Evolutionary conservation across 2,329 filamentous ascomycete genomes (phyloP).

Genomic region (Emergomyces pasteurianus): DNA sequence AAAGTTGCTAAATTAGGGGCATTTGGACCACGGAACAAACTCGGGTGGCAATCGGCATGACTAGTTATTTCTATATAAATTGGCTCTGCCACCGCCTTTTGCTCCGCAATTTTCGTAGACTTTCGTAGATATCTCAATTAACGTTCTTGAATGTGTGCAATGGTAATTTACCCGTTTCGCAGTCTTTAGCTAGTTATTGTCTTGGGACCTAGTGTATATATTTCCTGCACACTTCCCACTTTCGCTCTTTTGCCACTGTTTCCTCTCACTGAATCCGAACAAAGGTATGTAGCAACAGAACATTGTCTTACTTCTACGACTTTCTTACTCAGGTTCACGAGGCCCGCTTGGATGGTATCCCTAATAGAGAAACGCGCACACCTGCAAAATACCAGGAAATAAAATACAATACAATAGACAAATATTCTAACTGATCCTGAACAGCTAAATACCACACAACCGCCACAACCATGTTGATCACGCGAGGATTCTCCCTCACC

Average conservation of each 20-base stretch:
- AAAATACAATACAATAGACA: not conserved
- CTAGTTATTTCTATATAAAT: too few relatives aligned
- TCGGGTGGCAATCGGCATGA: too few relatives aligned
- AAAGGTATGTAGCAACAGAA: not conserved
- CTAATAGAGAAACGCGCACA: not conserved
- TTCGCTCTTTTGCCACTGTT: not conserved
- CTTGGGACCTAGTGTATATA: not conserved
- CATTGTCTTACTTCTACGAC: not conserved
- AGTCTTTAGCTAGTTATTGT: too few relatives aligned
- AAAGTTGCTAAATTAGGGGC: too few relatives aligned
- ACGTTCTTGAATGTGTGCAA: not conserved
- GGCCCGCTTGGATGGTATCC: not conserved
- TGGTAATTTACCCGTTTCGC: not conserved
- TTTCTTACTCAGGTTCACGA: not conserved
- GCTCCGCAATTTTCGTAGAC: too few relatives aligned
- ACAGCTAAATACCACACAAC: not conserved
- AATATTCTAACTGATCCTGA: not conserved
- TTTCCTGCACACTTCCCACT: not conserved
- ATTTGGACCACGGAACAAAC: too few relatives aligned
- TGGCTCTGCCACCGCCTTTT: too few relatives aligned
- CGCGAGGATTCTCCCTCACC: conserved; percentile 45
- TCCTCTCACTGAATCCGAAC: not conserved
- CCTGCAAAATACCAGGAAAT: not conserved
- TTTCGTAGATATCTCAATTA: too few relatives aligned
- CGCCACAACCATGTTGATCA: conserved; percentile 30